Conservation (phyloP, 495 filamentous ascomycete species). For the Melanomma pulvis-pyrius region DNA sequence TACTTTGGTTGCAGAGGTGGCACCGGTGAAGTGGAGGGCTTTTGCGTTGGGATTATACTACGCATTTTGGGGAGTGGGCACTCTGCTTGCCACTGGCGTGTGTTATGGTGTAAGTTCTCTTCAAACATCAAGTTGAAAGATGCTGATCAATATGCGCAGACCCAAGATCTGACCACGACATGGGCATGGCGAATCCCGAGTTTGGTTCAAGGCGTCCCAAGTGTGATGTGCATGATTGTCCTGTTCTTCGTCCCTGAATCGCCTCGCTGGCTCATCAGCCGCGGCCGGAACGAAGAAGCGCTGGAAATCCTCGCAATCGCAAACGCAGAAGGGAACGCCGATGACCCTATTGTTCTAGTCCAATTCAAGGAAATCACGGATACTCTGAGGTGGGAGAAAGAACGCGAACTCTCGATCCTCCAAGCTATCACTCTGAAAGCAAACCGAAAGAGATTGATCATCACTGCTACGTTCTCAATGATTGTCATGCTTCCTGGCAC, state of each 20-base stretch:
- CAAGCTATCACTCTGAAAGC: background rate
- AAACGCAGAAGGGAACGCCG: constrained; percentile 50
- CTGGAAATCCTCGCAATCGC: constrained; percentile 55
- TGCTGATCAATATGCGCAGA: background rate
- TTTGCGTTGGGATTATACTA: constrained; percentile 11
- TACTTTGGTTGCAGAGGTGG: constrained; percentile 7
- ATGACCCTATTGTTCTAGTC: constrained; percentile 36
- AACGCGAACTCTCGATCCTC: background rate
- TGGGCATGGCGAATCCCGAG: constrained; percentile 24
- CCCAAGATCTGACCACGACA: constrained; percentile 7
- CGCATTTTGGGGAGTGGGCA: background rate
- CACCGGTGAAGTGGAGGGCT: constrained; percentile 2
- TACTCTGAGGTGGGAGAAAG: constrained; percentile 14
- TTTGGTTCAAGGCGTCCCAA: constrained; percentile 11
- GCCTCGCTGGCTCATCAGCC: constrained; percentile 61
- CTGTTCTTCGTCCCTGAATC: constrained; percentile 57
- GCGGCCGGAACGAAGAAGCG: constrained; percentile 54
- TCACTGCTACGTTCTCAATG: constrained; percentile 4
- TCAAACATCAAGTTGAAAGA: no score
- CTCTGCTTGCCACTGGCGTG: background rate
- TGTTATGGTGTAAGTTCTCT: constrained; percentile 3
- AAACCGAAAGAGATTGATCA: constrained; percentile 3
- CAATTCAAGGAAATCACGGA: constrained; percentile 20
- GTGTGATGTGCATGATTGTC: constrained; percentile 24
- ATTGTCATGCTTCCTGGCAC: constrained; percentile 23